A percentile compares a stretch with the other conserved stretches of the same genome.
Evolutionary conservation across 176 grass and related monocot genomes (phyloP).

Genomic region (Puccinellia tenuiflora): DNA sequence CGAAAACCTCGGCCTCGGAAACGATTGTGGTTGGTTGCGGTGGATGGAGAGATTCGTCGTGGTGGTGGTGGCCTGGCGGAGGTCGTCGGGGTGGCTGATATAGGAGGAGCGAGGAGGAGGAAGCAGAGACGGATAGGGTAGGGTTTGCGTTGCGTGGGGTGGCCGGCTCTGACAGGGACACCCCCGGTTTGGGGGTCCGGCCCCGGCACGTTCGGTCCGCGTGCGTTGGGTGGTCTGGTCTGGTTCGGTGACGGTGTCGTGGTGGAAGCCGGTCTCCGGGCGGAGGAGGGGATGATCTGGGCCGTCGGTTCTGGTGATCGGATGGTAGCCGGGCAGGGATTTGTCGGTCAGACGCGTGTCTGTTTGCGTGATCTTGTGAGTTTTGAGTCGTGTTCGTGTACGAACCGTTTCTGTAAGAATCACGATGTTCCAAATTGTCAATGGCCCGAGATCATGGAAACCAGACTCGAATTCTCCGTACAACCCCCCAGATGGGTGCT

Average conservation of each 20-base stretch:
- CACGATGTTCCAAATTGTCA: background rate
- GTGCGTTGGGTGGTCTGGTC: background rate
- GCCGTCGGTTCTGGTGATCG: background rate
- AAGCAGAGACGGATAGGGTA: background rate
- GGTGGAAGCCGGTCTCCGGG: background rate
- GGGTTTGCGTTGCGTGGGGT: conserved; percentile 7
- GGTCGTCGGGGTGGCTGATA: background rate
- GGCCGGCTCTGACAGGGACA: conserved; percentile 29
- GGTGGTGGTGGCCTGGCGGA: conserved; percentile 18
- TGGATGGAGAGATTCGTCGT: background rate
- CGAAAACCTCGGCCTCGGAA: background rate
- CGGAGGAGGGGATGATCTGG: background rate
- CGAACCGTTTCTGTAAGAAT: background rate
- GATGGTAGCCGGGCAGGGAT: background rate
- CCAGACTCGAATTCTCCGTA: no score
- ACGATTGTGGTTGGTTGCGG: background rate
- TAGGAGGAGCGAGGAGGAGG: background rate
- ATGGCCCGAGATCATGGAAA: no score
- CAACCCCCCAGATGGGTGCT: no score
- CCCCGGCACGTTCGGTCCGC: background rate
- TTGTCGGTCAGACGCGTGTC: background rate
- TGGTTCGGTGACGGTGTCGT: background rate
- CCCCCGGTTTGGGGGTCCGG: background rate
- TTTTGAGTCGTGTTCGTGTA: background rate
- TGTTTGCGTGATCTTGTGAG: background rate